Evolutionary conservation across 202 grass and related monocot genomes (phyloP), one percentile per base, ranked within the genome.

Genomic region (Carex arenaria): DNA sequence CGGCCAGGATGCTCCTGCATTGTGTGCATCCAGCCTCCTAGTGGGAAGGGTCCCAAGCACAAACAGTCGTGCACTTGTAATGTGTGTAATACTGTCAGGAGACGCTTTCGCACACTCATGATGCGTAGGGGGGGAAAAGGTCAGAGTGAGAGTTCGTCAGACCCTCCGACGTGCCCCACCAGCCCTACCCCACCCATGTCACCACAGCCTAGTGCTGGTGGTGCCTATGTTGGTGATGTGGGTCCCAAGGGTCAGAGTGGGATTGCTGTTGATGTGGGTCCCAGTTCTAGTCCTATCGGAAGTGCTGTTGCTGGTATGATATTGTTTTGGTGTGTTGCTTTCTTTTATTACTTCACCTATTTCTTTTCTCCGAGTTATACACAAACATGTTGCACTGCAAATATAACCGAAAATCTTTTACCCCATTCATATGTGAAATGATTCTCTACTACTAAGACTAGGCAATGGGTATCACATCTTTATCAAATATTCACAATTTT

Each of bases 31-130:
- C 96, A 99, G 78, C 96, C 96, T 23, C 96, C 96, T 18, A 99
- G 96, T 51, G 96, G 96, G 65, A 99, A 99, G 93, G 96, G 96
- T 10, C 96, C 96, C 45, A 99, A 99, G 87, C 96, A 99, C 84
- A 99, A 96, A 73, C 89, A 90, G 78, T 93, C 89, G 0, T 99
- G 96, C 85, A 86, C 91, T 42, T 99, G 96, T 83, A 99, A 99
- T 20, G 96, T 99, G 45, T 99, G 96, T 59, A 91, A 95, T 85
- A 99, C 96, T 2, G 96, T 99, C 19, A 94, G 91, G 18, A 91
- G 96, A 18, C 89, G 96, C 45, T 99, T 99, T 87, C 91, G 85
- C 85, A 99, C 96, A 12, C 93, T 99, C 13, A 99, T 99, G 96
- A 85, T 99, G 66, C 88, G 96, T 10, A 90, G 93, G 1, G 91